These are phyloP conservation scores for Trichosanthes cucumerina DNA, from an alignment of 306 rosid species.

Conservation along the genomic window DNA sequence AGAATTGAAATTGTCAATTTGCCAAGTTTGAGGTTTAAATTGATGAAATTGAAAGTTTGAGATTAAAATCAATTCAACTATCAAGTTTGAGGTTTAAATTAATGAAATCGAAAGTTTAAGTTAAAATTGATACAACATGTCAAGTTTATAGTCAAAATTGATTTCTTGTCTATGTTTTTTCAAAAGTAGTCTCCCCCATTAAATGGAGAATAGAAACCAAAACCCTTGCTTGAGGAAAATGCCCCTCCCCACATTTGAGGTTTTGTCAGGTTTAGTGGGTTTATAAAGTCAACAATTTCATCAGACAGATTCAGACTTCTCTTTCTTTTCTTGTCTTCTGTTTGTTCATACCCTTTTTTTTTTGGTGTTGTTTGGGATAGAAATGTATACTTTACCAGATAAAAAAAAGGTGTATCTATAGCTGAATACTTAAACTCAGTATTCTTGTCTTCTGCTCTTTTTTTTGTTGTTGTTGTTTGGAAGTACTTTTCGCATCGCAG, in stretches of 20 bases:
- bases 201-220: neutral
- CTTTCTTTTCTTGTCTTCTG: slow-evolving; percentile 60
- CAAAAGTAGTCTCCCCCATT: neutral
- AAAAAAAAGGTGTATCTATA: slow-evolving; percentile 6
- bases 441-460: no score
- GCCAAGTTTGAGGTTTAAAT: no score
- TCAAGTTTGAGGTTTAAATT: no score
- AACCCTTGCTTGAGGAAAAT: neutral
- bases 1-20: no score
- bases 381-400: neutral
- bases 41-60: no score
- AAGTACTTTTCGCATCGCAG: neutral
- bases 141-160: no score
- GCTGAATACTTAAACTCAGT: neutral
- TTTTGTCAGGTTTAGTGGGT: slow-evolving; percentile 46
- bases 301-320: slow-evolving; percentile 47
- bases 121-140: no score
- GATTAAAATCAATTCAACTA: no score
- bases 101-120: no score
- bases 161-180: neutral
- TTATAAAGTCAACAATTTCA: slow-evolving; percentile 61
- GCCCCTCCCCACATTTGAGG: slow-evolving; percentile 14
- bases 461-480: neutral
- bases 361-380: neutral
- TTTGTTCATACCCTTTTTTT: slow-evolving; percentile 22